Base-by-base conservation (phyloP, 805 yeast species). In the Candida pseudofarinosa region DNA sequence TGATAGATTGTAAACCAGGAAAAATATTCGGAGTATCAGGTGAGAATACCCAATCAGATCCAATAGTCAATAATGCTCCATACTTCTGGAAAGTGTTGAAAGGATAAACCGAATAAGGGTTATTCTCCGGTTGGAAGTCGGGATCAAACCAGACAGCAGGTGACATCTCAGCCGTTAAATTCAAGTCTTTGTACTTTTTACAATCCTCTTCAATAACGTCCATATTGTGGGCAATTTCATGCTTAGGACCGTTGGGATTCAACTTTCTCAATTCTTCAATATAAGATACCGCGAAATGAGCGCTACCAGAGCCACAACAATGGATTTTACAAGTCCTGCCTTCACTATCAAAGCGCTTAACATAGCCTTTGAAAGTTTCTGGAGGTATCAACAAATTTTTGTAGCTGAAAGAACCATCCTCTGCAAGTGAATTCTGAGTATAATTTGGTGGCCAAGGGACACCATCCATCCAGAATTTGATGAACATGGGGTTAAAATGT, bases 31-130 rank as follows among this genome's bases (percentile, higher is more conserved):
- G 58, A 32, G 56, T 49, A 40, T 55, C 58, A 14, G 59, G 59
- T 26, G 58, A 53, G 47, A 55, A 55, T 3, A 55, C 59, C 58
- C 59, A 54, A 33, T 55, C 59, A 5, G 59, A 55, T 13, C 59
- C 58, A 41, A 55, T 54, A 8, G 59, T 55, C 32, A 55, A 34
- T 28, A 54, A 34, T 12, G 59, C 59, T 14, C 59, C 59, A 38
- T 47, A 38, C 12, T 54, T 50, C 35, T 53, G 48, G 41, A 55
- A 44, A 30, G 39, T 5, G 38, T 52, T 55, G 52, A 55, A 55
- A 7, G 59, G 58, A 42, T 55, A 55, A n/a, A 55, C 59, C 6
- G 56, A 50, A 20, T 46, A 42, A 6, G 58, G 59, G 39, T 51
- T 53, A 5, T 41, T 48, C 44, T 52, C 58, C 3, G 59, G 59